Conservation (phyloP, 2,329 filamentous ascomycete genomes). For the Penicillium sp. region DNA sequence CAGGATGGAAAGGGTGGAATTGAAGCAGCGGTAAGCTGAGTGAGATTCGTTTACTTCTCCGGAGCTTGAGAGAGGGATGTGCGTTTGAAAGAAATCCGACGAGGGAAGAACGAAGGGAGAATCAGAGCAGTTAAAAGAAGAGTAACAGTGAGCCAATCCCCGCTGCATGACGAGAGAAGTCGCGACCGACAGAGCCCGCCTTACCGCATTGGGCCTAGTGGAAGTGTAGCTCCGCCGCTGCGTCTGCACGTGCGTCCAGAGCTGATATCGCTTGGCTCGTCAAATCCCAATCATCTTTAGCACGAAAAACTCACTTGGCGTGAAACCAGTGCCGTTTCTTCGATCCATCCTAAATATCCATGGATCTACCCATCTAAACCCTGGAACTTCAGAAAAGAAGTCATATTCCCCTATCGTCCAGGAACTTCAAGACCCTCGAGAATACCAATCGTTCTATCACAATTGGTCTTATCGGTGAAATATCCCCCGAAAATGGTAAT, state of each 20-base stretch:
- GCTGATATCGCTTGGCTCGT: conserved; percentile 8
- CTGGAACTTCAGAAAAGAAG: background rate
- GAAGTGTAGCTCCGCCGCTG: conserved; percentile 10
- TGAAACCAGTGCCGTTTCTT: background rate
- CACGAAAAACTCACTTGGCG: background rate
- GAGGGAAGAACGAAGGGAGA: background rate
- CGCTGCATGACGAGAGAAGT: conserved; percentile 15
- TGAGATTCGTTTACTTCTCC: background rate
- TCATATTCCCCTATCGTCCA: no score
- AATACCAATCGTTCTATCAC: background rate
- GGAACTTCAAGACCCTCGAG: background rate
- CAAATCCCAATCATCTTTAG: background rate
- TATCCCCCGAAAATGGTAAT: background rate
- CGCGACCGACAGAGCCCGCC: conserved; percentile 4
- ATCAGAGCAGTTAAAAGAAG: background rate
- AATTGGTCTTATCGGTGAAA: background rate
- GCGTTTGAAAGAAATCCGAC: background rate
- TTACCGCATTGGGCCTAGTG: conserved; percentile 14
- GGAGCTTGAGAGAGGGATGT: background rate
- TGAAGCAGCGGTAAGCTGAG: background rate
- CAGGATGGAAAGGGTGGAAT: background rate
- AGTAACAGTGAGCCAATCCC: conserved; percentile 5
- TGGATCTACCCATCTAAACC: background rate
- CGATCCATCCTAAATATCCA: background rate
- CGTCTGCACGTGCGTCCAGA: conserved; percentile 19